phyloP scores from a whole-genome alignment of 345 rosid species.

The Aethionema arabicum region DNA sequence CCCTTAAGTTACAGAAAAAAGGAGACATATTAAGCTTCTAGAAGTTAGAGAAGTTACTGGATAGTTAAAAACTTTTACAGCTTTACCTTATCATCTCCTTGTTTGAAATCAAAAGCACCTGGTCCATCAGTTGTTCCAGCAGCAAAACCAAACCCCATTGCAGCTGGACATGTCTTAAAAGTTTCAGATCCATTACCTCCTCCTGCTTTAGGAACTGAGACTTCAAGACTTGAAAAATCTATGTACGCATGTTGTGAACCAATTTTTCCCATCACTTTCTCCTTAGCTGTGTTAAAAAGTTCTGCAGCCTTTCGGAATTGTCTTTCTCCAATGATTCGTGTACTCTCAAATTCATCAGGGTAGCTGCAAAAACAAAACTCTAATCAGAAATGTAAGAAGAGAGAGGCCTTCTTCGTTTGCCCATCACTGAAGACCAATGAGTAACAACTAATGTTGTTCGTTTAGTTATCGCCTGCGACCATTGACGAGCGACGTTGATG shows the following conservation, averaged over 20 bases:
- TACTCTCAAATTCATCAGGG: constrained; percentile 82
- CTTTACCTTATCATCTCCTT: constrained; percentile 67
- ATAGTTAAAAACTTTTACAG: background rate
- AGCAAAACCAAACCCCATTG: constrained; percentile 79
- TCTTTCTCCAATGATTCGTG: constrained; percentile 69
- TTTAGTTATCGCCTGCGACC: no score
- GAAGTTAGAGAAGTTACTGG: background rate
- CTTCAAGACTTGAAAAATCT: constrained; percentile 58
- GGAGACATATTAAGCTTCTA: background rate
- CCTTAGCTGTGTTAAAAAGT: constrained; percentile 62
- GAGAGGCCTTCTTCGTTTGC: no score
- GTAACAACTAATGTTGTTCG: no score
- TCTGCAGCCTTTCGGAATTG: constrained; percentile 65
- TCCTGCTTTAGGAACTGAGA: constrained; percentile 45
- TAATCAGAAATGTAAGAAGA: background rate
- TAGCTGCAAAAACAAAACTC: constrained; percentile 41
- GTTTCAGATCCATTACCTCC: constrained; percentile 41
- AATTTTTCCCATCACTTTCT: constrained; percentile 56
- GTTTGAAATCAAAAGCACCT: constrained; percentile 80
- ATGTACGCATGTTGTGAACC: constrained; percentile 51
- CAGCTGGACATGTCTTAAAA: constrained; percentile 76
- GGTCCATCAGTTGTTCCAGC: constrained; percentile 90
- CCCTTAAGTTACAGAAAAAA: constrained; percentile 43
- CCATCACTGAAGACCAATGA: no score
- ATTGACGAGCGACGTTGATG: no score